Conservation (phyloP, 176 grass and related monocot species). For the Oryza punctata region DNA sequence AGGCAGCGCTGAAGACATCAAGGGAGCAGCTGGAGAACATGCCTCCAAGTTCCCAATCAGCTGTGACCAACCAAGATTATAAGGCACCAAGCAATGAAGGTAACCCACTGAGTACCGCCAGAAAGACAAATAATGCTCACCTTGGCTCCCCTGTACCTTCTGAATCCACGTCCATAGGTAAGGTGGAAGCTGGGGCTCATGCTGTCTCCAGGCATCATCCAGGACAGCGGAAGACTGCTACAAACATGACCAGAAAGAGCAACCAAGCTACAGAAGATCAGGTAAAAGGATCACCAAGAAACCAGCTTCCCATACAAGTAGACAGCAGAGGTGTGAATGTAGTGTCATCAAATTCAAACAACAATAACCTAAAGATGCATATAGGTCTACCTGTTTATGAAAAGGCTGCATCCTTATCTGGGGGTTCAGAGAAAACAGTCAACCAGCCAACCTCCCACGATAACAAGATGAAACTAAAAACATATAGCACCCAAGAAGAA, state of each 20-base stretch:
- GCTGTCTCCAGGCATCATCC: conserved; percentile 34
- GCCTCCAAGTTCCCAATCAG: conserved; percentile 10
- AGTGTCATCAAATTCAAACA: conserved; percentile 27
- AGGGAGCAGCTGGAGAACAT: conserved; percentile 27
- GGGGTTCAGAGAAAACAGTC: conserved; percentile 14
- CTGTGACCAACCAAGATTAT: conserved; percentile 27
- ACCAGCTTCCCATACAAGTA: conserved; percentile 16
- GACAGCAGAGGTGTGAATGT: conserved; percentile 12
- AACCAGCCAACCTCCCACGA: conserved; percentile 26
- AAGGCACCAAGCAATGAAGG: conserved; percentile 23
- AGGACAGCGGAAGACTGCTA: not conserved
- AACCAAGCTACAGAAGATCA: conserved; percentile 9
- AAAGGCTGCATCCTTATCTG: conserved; percentile 19
- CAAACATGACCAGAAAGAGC: not conserved
- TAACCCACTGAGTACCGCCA: conserved; percentile 10
- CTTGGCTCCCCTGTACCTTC: conserved; percentile 46
- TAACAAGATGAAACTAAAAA: conserved; percentile 22
- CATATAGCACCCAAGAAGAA: conserved; percentile 34
- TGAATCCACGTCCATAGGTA: conserved; percentile 39
- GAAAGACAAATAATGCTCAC: conserved; percentile 14
- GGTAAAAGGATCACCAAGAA: conserved; percentile 32
- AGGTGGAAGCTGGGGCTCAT: not conserved
- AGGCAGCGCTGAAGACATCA: not conserved
- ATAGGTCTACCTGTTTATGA: not conserved
- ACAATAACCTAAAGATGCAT: not conserved